Base-by-base conservation (phyloP, 2,329 filamentous ascomycete species). In the Acrocalymma vagum region DNA sequence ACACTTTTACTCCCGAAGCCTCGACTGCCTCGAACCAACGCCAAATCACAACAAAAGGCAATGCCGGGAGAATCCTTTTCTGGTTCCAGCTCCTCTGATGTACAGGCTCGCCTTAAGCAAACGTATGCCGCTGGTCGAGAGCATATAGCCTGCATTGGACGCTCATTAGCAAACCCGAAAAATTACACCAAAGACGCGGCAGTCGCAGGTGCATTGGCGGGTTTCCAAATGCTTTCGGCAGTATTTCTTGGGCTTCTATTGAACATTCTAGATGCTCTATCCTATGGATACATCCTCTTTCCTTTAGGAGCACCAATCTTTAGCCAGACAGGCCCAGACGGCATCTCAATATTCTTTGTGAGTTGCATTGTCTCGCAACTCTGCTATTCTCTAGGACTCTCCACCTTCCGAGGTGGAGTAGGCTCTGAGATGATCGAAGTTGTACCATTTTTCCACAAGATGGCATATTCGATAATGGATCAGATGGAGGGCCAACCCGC, bases 401-500 rank as follows among this genome's bases (percentile, higher is more conserved):
- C 92, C 60, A 85, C 90, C 22, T 99, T 99, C 74, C 87, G 82
- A 53, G 93, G 94, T 11, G 91, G 90, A 3, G 85, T 99, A 44
- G 94, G 94, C 5, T 97, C 94, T 3, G 94, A 99, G 70, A 86
- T 99, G 85, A 99, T 97, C 54, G 94, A 99, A 72, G 93, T 97
- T 1, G 93, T 99, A 1, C 94, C 93, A 0, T 99, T 99, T 73
- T 97, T 99, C 67, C 94, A 99, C 73, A 95, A 93, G 62, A 99
- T 99, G 93, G 92, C 94, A 1, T 85, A 86, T 50, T 93, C 87
- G 20, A 96, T 97, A 63, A 84, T 94, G 53, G 76, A 78, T 10
- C 78, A 81, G 28, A 85, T 99, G 51, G 90, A 93, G 11, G 83
- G 87, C 48, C 85, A 92, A 14, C 85, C 94, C 17, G 84, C 88